phyloP scores from a whole-genome alignment of 2,329 filamentous ascomycete genomes.

The Dactylellina parvicollis region DNA sequence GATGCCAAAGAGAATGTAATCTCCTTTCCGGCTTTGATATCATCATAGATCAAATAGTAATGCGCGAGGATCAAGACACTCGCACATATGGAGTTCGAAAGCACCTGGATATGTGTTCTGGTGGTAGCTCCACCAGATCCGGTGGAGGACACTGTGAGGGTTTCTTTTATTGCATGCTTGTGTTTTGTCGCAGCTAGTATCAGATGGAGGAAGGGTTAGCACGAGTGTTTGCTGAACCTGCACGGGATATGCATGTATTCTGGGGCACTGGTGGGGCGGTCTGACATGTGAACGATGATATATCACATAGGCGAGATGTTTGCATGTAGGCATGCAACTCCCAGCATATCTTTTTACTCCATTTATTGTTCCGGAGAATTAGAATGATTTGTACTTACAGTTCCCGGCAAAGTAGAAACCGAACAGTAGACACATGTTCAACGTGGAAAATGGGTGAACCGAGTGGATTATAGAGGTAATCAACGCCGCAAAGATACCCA shows the following conservation, averaged over 20 bases:
- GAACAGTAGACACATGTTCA: constrained; percentile 34
- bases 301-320: not conserved
- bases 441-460: constrained; percentile 82
- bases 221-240: too few relatives aligned
- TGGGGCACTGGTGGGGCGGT: not conserved
- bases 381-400: constrained; percentile 72
- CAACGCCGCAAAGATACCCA: constrained; percentile 76
- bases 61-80: constrained; percentile 69
- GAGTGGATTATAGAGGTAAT: constrained; percentile 82
- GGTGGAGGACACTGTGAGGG: constrained; percentile 78
- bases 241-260: not conserved
- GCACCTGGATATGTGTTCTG: constrained; percentile 64
- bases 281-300: constrained; percentile 12
- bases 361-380: constrained; percentile 82
- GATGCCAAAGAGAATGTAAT: constrained; percentile 22
- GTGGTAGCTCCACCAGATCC: constrained; percentile 63
- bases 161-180: constrained; percentile 86
- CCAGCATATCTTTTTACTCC: not conserved
- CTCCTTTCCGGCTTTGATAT: constrained; percentile 65
- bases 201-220: too few relatives aligned
- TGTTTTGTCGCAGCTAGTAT: constrained; percentile 68
- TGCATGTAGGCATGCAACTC: too few relatives aligned
- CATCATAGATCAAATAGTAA: constrained; percentile 69
- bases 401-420: constrained; percentile 42
- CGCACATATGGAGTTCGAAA: constrained; percentile 86